These are phyloP conservation scores for Dendrobium huoshanense DNA, from an alignment of 106 monocot species.

Conservation along the genomic window DNA sequence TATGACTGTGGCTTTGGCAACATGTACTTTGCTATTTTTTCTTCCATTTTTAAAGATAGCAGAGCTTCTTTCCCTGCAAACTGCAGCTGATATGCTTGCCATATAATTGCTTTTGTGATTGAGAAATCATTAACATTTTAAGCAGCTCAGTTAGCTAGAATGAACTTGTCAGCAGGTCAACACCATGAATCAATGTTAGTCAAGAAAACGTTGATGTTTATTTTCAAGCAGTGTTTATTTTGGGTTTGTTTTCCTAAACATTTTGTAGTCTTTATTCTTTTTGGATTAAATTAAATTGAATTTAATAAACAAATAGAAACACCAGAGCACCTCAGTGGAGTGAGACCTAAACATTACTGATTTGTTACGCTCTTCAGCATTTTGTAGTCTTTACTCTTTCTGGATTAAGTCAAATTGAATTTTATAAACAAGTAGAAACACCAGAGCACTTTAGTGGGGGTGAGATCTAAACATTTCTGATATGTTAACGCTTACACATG, in stretches of 20 bases:
- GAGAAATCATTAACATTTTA: no score
- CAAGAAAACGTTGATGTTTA: not conserved
- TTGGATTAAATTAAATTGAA: no score
- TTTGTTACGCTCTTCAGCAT: not conserved
- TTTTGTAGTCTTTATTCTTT: no score
- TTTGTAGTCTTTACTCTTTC: not conserved
- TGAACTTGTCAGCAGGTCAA: no score
- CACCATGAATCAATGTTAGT: not conserved
- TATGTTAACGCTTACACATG: not conserved
- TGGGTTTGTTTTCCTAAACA: not conserved
- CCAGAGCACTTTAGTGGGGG: not conserved
- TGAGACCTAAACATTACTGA: no score
- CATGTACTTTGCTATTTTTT: not conserved
- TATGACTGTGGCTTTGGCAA: not conserved
- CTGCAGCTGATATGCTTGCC: no score
- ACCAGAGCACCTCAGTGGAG: no score
- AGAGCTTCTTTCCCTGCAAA: no score
- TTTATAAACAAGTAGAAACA: not conserved
- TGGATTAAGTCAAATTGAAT: not conserved
- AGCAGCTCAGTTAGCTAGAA: no score
- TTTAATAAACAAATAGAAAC: no score
- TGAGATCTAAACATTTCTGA: not conserved
- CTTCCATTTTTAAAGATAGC: no score
- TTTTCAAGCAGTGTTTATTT: not conserved
- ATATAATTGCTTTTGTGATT: no score